Conservation (phyloP, 345 rosid genomes). For the Streptanthus diversifolius region DNA sequence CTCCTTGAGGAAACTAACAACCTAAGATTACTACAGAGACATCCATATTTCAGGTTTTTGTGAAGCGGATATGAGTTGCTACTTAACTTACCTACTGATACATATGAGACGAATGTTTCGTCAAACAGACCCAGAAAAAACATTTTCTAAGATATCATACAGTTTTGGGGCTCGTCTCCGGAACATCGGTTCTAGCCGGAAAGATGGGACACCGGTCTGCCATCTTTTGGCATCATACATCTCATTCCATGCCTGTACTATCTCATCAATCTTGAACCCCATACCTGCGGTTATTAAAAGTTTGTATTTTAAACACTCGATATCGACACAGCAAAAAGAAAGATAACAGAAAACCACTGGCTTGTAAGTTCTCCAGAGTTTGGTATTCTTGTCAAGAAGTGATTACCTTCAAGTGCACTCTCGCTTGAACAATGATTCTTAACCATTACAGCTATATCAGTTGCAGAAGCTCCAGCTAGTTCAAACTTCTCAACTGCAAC, state of each 20-base stretch:
- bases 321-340: neutral
- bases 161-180: constrained; percentile 79
- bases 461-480: constrained; percentile 96
- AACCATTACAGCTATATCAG: constrained; percentile 94
- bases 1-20: neutral
- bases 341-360: neutral
- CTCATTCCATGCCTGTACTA: constrained; percentile 99
- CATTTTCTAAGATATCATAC: constrained; percentile 71
- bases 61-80: constrained; percentile 2
- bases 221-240: constrained; percentile 98
- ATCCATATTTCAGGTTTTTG: neutral
- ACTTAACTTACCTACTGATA: constrained; percentile 29
- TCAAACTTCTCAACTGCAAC: constrained; percentile 97
- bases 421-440: constrained; percentile 94
- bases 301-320: constrained; percentile 11
- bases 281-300: constrained; percentile 44
- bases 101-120: constrained; percentile 6
- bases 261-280: constrained; percentile 95
- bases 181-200: constrained; percentile 92
- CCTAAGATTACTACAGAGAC: neutral
- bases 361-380: neutral
- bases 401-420: constrained; percentile 78
- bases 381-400: neutral
- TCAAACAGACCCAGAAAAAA: constrained; percentile 32
- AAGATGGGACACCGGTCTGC: constrained; percentile 91